Evolutionary conservation across 768 basidiomycete genomes (phyloP).

Genomic region (Scleroderma citrinum): DNA sequence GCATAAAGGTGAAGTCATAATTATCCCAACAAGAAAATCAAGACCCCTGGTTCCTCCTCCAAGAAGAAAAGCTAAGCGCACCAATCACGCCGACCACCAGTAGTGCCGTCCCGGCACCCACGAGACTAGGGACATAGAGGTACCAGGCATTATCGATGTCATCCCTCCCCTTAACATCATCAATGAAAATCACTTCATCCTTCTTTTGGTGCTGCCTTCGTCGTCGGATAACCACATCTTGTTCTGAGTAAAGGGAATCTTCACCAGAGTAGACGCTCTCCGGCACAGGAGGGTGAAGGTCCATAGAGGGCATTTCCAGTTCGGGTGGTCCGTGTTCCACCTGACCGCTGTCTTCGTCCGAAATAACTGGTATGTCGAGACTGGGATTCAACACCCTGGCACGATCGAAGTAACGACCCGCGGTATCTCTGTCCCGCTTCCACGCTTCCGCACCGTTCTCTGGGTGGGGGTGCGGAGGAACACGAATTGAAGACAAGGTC

Average conservation of each 20-base stretch:
- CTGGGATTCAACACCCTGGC: constrained; percentile 54
- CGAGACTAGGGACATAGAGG: constrained; percentile 68
- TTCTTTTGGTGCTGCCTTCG: constrained; percentile 44
- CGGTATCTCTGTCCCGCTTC: constrained; percentile 68
- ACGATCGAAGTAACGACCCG: constrained; percentile 66
- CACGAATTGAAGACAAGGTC: constrained; percentile 71
- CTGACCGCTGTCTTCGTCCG: constrained; percentile 35
- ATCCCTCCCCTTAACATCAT: constrained; percentile 40
- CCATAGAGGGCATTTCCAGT: constrained; percentile 66
- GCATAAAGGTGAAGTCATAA: neutral
- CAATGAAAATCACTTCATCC: constrained; percentile 46
- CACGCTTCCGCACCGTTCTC: constrained; percentile 65
- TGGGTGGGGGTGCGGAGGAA: constrained; percentile 46
- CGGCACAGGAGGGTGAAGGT: constrained; percentile 32
- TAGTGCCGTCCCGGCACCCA: constrained; percentile 80
- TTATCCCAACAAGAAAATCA: constrained; percentile 16
- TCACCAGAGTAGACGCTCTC: constrained; percentile 24
- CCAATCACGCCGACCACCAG: constrained; percentile 76
- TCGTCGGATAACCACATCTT: constrained; percentile 32
- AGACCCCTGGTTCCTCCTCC: constrained; percentile 61
- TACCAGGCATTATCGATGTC: constrained; percentile 76
- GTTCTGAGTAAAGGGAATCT: constrained; percentile 25
- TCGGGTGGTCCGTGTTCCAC: constrained; percentile 31
- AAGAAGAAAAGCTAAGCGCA: constrained; percentile 67
- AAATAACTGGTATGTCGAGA: constrained; percentile 66